Evolutionary conservation across 2,329 filamentous ascomycete species (phyloP).

Genomic region (Colletotrichum australisinense): DNA sequence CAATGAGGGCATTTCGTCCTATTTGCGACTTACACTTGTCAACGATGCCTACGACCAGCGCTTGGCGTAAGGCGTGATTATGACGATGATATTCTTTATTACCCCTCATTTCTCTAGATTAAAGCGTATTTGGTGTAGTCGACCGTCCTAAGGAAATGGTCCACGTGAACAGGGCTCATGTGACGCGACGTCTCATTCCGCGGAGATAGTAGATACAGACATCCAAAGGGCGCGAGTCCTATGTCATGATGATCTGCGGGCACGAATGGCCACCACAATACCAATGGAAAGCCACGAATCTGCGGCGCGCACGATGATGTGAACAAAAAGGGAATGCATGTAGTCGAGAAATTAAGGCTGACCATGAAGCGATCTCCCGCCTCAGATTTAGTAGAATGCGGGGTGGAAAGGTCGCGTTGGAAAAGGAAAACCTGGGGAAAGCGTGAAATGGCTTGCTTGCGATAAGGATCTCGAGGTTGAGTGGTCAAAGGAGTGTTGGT

Average conservation of each 20-base stretch:
- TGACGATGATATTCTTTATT: not conserved
- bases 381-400: not conserved
- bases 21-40: not conserved
- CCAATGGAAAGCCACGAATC: not conserved
- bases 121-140: not conserved
- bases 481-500: not conserved
- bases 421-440: not conserved
- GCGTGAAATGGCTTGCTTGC: not conserved
- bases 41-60: not conserved
- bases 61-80: constrained; percentile 3
- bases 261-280: not conserved
- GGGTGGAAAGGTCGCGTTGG: not conserved
- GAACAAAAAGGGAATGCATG: not conserved
- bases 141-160: not conserved
- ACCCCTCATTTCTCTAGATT: not conserved
- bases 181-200: constrained; percentile 11
- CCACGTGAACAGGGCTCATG: not conserved
- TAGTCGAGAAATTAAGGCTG: not conserved
- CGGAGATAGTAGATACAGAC: constrained; percentile 22
- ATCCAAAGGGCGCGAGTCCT: not conserved
- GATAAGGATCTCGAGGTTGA: not conserved
- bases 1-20: not conserved
- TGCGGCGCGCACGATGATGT: not conserved
- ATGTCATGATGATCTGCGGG: constrained; percentile 4
- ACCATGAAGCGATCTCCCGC: not conserved